Evolutionary conservation across 768 basidiomycete species (phyloP).

Genomic region (Agrocybe pediades): DNA sequence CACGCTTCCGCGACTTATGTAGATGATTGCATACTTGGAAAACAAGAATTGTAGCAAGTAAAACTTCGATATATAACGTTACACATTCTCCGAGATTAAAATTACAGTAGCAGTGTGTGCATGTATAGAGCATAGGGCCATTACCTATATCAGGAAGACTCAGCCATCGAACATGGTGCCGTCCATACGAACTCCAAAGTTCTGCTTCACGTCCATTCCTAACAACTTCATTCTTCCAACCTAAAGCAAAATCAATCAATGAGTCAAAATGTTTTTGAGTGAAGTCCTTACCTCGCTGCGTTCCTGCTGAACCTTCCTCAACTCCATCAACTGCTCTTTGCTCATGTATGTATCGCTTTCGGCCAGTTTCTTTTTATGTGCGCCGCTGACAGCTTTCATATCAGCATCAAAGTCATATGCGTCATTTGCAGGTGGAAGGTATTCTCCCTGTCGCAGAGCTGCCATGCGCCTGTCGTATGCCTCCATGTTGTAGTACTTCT

Average conservation of each 20-base stretch:
- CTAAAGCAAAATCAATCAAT: slow-evolving; percentile 41
- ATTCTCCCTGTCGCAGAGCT: slow-evolving; percentile 82
- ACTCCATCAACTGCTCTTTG: slow-evolving; percentile 78
- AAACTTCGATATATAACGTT: too few relatives aligned
- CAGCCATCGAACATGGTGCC: slow-evolving; percentile 39
- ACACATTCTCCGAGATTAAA: too few relatives aligned
- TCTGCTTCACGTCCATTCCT: slow-evolving; percentile 88
- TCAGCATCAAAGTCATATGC: slow-evolving; percentile 85
- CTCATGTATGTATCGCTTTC: slow-evolving; percentile 78
- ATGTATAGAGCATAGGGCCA: neutral
- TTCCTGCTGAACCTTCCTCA: slow-evolving; percentile 84
- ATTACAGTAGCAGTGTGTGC: too few relatives aligned
- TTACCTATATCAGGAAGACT: neutral
- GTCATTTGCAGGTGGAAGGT: slow-evolving; percentile 69
- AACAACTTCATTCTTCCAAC: slow-evolving; percentile 82
- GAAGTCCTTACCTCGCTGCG: slow-evolving; percentile 77
- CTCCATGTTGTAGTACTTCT: slow-evolving; percentile 93
- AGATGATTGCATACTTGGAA: too few relatives aligned
- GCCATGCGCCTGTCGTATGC: slow-evolving; percentile 84
- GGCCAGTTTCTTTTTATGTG: slow-evolving; percentile 65
- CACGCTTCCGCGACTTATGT: too few relatives aligned
- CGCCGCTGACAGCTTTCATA: slow-evolving; percentile 71
- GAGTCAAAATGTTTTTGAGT: too few relatives aligned
- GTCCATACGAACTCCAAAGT: slow-evolving; percentile 88
- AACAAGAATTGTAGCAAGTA: too few relatives aligned